These are phyloP conservation scores for Fusarium torreyae DNA, from an alignment of 2,329 filamentous ascomycete genomes.

Conservation along the genomic window DNA sequence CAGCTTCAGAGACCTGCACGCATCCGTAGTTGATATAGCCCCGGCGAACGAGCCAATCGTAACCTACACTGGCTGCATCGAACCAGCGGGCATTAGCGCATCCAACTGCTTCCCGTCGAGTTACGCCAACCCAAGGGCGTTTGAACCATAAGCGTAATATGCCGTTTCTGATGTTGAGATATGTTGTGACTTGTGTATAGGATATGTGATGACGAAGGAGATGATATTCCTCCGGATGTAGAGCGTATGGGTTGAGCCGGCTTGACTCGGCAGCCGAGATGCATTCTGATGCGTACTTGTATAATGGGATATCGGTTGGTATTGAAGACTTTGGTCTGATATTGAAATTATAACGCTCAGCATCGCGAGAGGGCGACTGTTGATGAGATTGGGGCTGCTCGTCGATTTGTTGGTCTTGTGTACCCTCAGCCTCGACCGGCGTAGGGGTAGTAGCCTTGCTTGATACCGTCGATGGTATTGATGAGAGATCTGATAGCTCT, in stretches of 20 bases:
- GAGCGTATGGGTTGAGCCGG: conserved; percentile 87
- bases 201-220: conserved; percentile 87
- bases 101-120: conserved; percentile 87
- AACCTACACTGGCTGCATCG: conserved; percentile 87
- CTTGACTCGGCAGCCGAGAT: conserved; percentile 91
- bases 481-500: conserved; percentile 70
- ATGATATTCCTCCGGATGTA: conserved; percentile 88
- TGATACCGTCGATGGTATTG: conserved; percentile 67
- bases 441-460: conserved; percentile 78
- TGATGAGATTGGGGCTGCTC: conserved; percentile 38
- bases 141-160: conserved; percentile 91
- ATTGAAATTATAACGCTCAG: conserved; percentile 64
- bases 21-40: conserved; percentile 99
- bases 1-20: conserved; percentile 71
- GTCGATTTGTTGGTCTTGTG: conserved; percentile 43
- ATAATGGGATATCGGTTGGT: conserved; percentile 78
- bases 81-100: conserved; percentile 94
- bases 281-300: conserved; percentile 92
- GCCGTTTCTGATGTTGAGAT: conserved; percentile 95
- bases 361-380: conserved; percentile 50
- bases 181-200: conserved; percentile 91
- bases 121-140: conserved; percentile 87
- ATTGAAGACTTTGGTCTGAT: conserved; percentile 87
- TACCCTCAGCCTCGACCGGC: conserved; percentile 62
- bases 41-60: conserved; percentile 90